Percentiles rank a stretch among this genome's conserved stretches.
phyloP scores from a whole-genome alignment of 2,329 filamentous ascomycete species.

The Sphaerulina populicola region DNA sequence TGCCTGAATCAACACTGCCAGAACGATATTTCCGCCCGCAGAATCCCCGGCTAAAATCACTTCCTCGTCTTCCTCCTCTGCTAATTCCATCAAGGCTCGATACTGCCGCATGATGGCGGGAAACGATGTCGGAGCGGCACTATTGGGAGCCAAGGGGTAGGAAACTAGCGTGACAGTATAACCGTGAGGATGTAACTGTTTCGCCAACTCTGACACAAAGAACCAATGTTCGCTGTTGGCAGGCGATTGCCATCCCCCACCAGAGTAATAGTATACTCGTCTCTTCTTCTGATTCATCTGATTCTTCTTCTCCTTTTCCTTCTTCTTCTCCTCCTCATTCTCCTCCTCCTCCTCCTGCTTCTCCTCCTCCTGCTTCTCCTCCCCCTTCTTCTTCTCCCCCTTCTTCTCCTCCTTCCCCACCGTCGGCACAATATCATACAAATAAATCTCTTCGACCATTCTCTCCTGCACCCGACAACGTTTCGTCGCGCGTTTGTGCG shows the following conservation, averaged over 20 bases:
- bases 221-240: constrained; percentile 48
- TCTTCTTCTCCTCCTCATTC: too few relatives aligned
- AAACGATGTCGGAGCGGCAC: constrained; percentile 44
- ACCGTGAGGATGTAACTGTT: constrained; percentile 31
- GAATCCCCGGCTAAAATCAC: constrained; percentile 49
- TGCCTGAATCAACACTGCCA: constrained; percentile 37
- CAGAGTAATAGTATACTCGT: constrained; percentile 48
- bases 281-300: too few relatives aligned
- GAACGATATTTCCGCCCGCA: constrained; percentile 48
- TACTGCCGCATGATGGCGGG: constrained; percentile 44
- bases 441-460: constrained; percentile 37
- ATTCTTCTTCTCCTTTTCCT: too few relatives aligned
- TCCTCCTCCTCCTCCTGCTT: too few relatives aligned
- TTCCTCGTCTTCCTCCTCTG: constrained; percentile 34
- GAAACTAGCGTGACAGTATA: constrained; percentile 43
- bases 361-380: too few relatives aligned
- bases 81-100: constrained; percentile 35
- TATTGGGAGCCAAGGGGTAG: constrained; percentile 47
- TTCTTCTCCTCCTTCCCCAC: background rate
- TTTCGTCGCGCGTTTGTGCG: constrained; percentile 31
- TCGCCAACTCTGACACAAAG: constrained; percentile 41
- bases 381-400: too few relatives aligned
- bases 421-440: constrained; percentile 39
- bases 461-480: constrained; percentile 36
- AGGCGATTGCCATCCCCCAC: constrained; percentile 49